phyloP scores from a whole-genome alignment of 192 early-diverging fungal species.

The Umbelopsis ramanniana region DNA sequence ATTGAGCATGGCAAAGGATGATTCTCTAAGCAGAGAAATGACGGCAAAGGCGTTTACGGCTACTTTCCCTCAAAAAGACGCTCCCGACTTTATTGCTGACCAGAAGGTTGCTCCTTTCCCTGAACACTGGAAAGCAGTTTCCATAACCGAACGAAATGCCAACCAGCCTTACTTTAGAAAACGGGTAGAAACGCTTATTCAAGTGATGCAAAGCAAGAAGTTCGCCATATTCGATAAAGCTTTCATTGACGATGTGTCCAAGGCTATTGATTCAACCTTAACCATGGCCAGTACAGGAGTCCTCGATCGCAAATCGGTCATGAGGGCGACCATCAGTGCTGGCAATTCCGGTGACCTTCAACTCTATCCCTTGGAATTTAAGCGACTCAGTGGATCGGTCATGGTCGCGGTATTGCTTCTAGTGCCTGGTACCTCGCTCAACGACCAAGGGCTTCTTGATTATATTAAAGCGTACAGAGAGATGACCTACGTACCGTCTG shows the following conservation, averaged over 20 bases:
- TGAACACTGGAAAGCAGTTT: neutral
- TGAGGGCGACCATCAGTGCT: neutral
- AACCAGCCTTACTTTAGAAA: neutral
- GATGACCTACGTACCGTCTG: neutral
- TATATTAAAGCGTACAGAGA: neutral
- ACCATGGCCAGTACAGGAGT: neutral
- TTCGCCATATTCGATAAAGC: neutral
- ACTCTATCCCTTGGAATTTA: slow-evolving; percentile 11
- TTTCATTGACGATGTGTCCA: neutral
- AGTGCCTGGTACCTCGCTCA: neutral
- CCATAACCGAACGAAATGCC: neutral
- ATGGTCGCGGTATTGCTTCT: neutral
- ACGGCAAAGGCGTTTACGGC: neutral
- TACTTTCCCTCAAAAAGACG: neutral
- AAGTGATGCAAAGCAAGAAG: neutral
- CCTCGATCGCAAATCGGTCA: slow-evolving; percentile 8
- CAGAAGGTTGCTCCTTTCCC: neutral
- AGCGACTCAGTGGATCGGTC: neutral
- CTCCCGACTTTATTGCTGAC: neutral
- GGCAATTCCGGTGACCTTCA: neutral
- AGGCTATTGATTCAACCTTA: neutral
- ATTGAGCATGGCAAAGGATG: neutral
- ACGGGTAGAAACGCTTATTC: neutral
- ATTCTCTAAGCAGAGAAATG: neutral
- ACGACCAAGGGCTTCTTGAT: neutral